Conservation (phyloP, 805 yeast genomes). For the Starmera amethionina region DNA sequence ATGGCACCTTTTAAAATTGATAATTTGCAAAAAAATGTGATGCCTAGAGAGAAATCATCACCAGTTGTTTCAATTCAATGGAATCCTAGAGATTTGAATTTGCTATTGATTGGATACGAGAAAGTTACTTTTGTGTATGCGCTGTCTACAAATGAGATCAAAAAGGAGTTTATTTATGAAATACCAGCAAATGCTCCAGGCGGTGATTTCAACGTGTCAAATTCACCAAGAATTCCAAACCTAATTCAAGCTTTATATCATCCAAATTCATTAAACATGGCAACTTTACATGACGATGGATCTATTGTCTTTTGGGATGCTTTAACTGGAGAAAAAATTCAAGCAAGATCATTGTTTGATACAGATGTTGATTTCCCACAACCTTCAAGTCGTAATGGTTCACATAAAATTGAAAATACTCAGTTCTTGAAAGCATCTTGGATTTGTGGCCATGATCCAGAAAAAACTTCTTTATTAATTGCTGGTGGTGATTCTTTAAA, state of each 20-base stretch:
- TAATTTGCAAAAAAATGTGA: slow-evolving; percentile 53
- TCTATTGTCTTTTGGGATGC: slow-evolving; percentile 92
- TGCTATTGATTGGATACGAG: slow-evolving; percentile 63
- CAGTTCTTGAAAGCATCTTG: slow-evolving; percentile 52
- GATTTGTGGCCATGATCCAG: slow-evolving; percentile 77
- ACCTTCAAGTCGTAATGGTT: slow-evolving; percentile 8
- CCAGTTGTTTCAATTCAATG: slow-evolving; percentile 61
- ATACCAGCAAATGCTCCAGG: slow-evolving; percentile 66
- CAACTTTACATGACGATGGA: slow-evolving; percentile 75
- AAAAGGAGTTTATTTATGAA: slow-evolving; percentile 47
- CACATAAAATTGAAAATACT: slow-evolving; percentile 16
- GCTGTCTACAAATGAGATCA: slow-evolving; percentile 48
- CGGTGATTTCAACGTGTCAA: slow-evolving; percentile 35
- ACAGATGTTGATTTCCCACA: slow-evolving; percentile 49
- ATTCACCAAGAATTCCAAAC: slow-evolving; percentile 29
- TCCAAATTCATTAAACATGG: slow-evolving; percentile 83
- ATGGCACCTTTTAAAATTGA: slow-evolving; percentile 58
- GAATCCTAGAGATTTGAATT: slow-evolving; percentile 87
- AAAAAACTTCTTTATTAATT: slow-evolving; percentile 61
- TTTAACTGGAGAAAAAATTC: slow-evolving; percentile 58
- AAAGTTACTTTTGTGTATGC: slow-evolving; percentile 64
- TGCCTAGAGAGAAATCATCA: slow-evolving; percentile 49
- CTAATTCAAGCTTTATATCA: slow-evolving; percentile 62
- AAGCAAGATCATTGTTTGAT: slow-evolving; percentile 66
- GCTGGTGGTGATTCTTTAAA: slow-evolving; percentile 52